Evolutionary conservation across 768 basidiomycete species (phyloP), one percentile per base, ranked within the genome.

Genomic region (Agrocybe pediades): DNA sequence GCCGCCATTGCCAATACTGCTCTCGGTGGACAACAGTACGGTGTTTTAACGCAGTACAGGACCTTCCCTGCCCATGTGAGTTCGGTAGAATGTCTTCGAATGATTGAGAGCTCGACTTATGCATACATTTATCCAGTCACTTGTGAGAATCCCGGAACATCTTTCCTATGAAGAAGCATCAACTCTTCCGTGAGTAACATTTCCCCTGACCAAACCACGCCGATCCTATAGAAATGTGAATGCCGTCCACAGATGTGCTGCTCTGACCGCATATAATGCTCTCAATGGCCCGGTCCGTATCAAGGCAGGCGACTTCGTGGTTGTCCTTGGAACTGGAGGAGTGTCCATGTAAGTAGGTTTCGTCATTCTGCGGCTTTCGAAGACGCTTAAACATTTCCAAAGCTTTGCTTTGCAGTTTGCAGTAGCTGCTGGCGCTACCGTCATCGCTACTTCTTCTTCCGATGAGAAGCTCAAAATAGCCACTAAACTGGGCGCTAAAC

Each of bases 381-480:
- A 41, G 42, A 36, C 23, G 8, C 17, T 23, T 24, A 2, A n/a
- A n/a, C n/a, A n/a, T 36, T n/a, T 1, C 27, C 24, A 11, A 6
- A 80, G 83, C 39, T 85, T 82, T 59, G 85, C 73, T 2, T 68
- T 81, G 2, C 83, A 87, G 65, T 67, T 89, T 41, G 85, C 86
- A 2, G 75, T 84, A 40, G 81, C 83, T 2, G 74, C 81, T 6
- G 86, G 86, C 27, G 86, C 85, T 1, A 78, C 68, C 0, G 85
- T 87, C 52, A 86, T 90, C 58, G 75, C 77, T 23, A 88, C 86
- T 0, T 87, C 86, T 1, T 87, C 85, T 0, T 84, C 83, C 0
- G 84, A 87, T 58, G 74, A 77, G 42, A 90, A 89, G 59, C 72
- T 87, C 16, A 72, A 78, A 54, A 56, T 78, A 24, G 84, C 76